These are phyloP conservation scores for Rosa chinensis DNA, from an alignment of 306 rosid genomes.

Conservation along the genomic window DNA sequence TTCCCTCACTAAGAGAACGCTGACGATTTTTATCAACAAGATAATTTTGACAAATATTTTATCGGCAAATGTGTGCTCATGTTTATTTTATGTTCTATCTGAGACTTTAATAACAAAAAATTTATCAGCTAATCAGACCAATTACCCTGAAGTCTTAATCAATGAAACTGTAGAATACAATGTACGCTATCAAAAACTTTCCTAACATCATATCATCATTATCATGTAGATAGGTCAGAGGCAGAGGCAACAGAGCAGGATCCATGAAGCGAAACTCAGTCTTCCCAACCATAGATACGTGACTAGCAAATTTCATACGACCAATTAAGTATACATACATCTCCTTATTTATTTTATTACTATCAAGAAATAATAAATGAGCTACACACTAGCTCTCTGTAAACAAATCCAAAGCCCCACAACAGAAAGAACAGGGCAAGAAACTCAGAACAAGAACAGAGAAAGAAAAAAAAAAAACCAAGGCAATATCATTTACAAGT, in stretches of 20 bases:
- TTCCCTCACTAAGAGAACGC: too few species aligned
- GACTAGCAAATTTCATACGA: background rate
- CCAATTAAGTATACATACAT: background rate
- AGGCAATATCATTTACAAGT: constrained; percentile 15
- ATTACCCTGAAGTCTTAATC: too few species aligned
- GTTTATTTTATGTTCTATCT: too few species aligned
- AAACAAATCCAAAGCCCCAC: background rate
- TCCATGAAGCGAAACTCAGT: background rate
- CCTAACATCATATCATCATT: too few species aligned
- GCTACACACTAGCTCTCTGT: background rate
- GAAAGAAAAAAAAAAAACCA: background rate
- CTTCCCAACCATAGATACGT: background rate
- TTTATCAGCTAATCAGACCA: too few species aligned
- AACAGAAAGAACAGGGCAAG: background rate
- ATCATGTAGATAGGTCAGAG: too few species aligned
- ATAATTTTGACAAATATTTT: too few species aligned
- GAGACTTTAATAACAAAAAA: too few species aligned
- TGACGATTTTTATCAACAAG: too few species aligned
- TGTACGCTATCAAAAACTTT: too few species aligned
- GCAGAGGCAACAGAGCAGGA: background rate
- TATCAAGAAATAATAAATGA: background rate
- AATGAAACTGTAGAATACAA: too few species aligned
- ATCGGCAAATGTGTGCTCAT: too few species aligned
- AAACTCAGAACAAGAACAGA: background rate
- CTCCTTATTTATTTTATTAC: background rate